A percentile compares a stretch with the other conserved stretches of the same genome.
These are phyloP conservation scores for Macadamia tetraphylla DNA, from an alignment of 164 flowering plant species.

Conservation along the genomic window DNA sequence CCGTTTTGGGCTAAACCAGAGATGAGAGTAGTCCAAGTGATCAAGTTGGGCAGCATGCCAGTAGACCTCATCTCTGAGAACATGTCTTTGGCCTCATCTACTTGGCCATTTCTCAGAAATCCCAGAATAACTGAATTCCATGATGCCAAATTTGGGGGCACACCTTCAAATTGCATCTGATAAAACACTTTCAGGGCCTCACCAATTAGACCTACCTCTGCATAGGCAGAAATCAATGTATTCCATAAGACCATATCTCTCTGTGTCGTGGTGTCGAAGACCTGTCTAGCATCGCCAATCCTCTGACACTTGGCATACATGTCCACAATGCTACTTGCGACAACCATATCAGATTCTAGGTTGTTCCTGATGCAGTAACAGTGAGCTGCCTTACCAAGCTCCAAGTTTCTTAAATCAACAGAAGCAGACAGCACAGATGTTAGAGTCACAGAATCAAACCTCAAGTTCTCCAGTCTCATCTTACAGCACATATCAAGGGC, in stretches of 20 bases:
- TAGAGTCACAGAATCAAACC: constrained; percentile 65
- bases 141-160: constrained; percentile 45
- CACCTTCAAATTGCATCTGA: constrained; percentile 62
- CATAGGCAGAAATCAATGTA: constrained; percentile 53
- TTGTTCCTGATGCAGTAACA: constrained; percentile 54
- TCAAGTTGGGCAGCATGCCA: constrained; percentile 40
- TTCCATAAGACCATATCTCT: constrained; percentile 63
- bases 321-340: constrained; percentile 47
- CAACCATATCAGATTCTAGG: constrained; percentile 50
- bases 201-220: constrained; percentile 48
- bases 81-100: constrained; percentile 42
- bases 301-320: constrained; percentile 61
- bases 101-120: constrained; percentile 42
- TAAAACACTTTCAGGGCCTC: constrained; percentile 62
- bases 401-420: constrained; percentile 27
- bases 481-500: constrained; percentile 38
- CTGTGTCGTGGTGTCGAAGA: constrained; percentile 35
- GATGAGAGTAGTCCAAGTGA: constrained; percentile 58
- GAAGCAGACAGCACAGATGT: constrained; percentile 47
- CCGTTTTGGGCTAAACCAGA: constrained; percentile 63
- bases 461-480: constrained; percentile 48
- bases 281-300: constrained; percentile 35
- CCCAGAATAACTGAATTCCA: constrained; percentile 66
- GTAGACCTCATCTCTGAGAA: constrained; percentile 49
- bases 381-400: constrained; percentile 56